Evolutionary conservation across 1,139 yeast genomes (phyloP).

Genomic region (Cylindricascospora bacillispora): DNA sequence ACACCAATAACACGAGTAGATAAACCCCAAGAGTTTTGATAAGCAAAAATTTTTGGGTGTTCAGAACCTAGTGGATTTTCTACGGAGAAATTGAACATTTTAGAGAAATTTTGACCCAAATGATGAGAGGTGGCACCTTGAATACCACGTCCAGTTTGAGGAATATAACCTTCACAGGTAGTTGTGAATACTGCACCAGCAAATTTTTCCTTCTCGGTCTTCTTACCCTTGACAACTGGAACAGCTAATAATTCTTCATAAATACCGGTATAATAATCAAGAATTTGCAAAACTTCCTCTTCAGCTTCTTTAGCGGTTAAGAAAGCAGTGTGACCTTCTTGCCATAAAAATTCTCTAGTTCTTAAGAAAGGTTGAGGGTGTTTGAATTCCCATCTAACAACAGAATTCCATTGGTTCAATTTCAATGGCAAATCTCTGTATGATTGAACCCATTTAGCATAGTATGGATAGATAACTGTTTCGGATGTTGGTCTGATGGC

Average conservation of each 20-base stretch:
- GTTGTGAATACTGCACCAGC: conserved; percentile 97
- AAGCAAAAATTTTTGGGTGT: conserved; percentile 74
- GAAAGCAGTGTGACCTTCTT: conserved; percentile 98
- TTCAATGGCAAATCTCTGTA: conserved; percentile 95
- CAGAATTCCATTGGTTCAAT: conserved; percentile 98
- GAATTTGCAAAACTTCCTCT: conserved; percentile 72
- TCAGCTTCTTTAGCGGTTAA: conserved; percentile 70
- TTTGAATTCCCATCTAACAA: conserved; percentile 99
- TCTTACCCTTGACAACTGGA: conserved; percentile 89
- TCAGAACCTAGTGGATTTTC: conserved; percentile 89
- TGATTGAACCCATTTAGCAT: conserved; percentile 97
- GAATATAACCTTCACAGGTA: conserved; percentile 92
- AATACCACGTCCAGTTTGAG: conserved; percentile 98
- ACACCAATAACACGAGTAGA: conserved; percentile 98
- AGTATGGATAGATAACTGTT: conserved; percentile 99
- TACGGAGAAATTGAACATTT: conserved; percentile 91
- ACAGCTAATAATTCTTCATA: conserved; percentile 92
- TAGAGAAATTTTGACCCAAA: conserved; percentile 95
- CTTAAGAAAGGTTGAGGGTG: conserved; percentile 99
- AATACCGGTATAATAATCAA: conserved; percentile 73
- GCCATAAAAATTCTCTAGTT: conserved; percentile 99
- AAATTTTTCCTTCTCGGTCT: conserved; percentile 95
- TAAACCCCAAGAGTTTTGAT: conserved; percentile 99
- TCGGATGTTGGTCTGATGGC: conserved; percentile 99
- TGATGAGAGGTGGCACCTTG: conserved; percentile 99